phyloP scores from a whole-genome alignment of 495 filamentous ascomycete species.

The Tuber brumale region DNA sequence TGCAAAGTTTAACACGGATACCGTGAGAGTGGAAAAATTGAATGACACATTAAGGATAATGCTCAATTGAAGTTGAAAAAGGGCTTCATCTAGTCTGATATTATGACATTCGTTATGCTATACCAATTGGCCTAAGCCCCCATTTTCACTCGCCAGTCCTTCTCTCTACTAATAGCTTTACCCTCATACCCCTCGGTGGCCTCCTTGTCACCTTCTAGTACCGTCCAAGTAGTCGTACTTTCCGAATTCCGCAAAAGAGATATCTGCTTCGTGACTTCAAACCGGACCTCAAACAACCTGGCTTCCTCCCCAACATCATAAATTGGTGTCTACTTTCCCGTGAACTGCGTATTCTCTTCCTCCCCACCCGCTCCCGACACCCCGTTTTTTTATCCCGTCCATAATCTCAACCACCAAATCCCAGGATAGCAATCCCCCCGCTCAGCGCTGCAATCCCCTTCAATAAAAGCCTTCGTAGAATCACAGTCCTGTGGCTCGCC shows the following conservation, averaged over 20 bases:
- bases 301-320: conserved; percentile 40
- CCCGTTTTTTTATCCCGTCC: not conserved
- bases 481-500: conserved; percentile 21
- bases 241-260: conserved; percentile 9
- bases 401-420: not conserved
- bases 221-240: not conserved
- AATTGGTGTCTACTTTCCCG: conserved; percentile 15
- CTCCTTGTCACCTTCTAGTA: not conserved
- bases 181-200: conserved; percentile 1
- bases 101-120: conserved; percentile 43
- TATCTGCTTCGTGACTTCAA: conserved; percentile 25
- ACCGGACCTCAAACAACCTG: conserved; percentile 27
- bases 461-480: conserved; percentile 32
- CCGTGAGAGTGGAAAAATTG: not conserved
- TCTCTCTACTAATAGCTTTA: conserved; percentile 45
- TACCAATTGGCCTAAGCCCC: conserved; percentile 58
- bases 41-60: not conserved
- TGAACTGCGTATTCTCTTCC: too few relatives aligned
- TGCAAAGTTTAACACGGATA: not conserved
- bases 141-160: conserved; percentile 52
- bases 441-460: conserved; percentile 19
- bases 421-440: conserved; percentile 20
- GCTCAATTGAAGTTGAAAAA: not conserved
- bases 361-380: conserved; percentile 14
- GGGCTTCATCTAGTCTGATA: not conserved